Evolutionary conservation across 805 yeast genomes (phyloP), one percentile per base, ranked within the genome.

Genomic region (Barnettozyma populi): DNA sequence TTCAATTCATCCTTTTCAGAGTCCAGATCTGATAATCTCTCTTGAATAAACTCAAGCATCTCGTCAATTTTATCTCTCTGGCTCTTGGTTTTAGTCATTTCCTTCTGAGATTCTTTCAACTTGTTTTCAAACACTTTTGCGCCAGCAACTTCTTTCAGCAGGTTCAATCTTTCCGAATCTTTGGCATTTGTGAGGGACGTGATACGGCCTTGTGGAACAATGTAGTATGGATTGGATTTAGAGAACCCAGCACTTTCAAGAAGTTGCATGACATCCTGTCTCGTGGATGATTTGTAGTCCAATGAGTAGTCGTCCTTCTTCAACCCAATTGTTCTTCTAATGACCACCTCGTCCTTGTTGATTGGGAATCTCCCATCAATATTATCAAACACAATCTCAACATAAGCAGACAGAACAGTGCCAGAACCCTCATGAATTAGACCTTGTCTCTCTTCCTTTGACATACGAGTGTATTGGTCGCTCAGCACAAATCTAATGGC

Each of bases 121-220:
- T 87, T 86, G 35, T 75, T 70, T 60, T 94, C 98, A 68, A 92
- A 94, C 3, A 90, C 86, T 50, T 82, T 84, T 1, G 98, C 96
- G 18, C 99, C 99, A 27, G 97, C 94, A 31, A 92, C 96, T 59
- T 90, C 96, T 55, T 92, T 90, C 55, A 94, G 69, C 36, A 90
- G 68, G 32, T 78, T 75, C 44, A 92, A 71, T 51, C 97, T 77
- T 60, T 90, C 97, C 3, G 78, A 61, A 61, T 90, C 97, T 56
- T 86, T 86, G 0, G 97, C 92, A 60, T 89, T 89, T 0, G 98
- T 92, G 50, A 94, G 72, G 0, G 86, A 75, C 1, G 96, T 85
- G 57, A 94, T 88, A 57, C 87, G 75, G 19, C 99, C 99, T 66
- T 94, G 99, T 0, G 99, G 98, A 5, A 94, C 98, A 56, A 94